Evolutionary conservation across 1,284 basidiomycete genomes (phyloP).

Genomic region (Fomitopsis betulina): DNA sequence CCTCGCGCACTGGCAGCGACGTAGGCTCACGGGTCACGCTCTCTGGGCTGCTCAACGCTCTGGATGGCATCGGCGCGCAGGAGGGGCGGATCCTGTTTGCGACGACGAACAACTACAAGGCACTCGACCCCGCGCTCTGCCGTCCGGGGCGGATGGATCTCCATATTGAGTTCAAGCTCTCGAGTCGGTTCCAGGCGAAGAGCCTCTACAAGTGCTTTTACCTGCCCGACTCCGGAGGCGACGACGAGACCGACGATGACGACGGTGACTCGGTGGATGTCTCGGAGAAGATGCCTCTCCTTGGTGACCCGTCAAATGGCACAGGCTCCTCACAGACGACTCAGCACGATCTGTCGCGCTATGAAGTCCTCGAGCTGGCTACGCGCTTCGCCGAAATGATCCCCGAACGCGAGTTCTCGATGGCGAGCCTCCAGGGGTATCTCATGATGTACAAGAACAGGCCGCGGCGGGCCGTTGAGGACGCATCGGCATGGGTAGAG

Average conservation of each 20-base stretch:
- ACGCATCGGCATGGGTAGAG: slow-evolving; percentile 24
- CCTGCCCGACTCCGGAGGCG: slow-evolving; percentile 32
- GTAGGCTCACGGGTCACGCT: slow-evolving; percentile 46
- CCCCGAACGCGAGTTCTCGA: slow-evolving; percentile 62
- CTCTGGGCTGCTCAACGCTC: slow-evolving; percentile 68
- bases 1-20: slow-evolving; percentile 3
- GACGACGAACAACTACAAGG: slow-evolving; percentile 67
- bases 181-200: slow-evolving; percentile 60
- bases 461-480: slow-evolving; percentile 51
- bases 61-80: slow-evolving; percentile 72
- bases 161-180: slow-evolving; percentile 69
- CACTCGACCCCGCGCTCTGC: slow-evolving; percentile 67
- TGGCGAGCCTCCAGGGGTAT: slow-evolving; percentile 74
- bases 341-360: slow-evolving; percentile 20
- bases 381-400: slow-evolving; percentile 50
- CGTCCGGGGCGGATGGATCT: slow-evolving; percentile 79
- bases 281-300: neutral
- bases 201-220: slow-evolving; percentile 68
- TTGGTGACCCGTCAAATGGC: neutral
- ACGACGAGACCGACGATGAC: neutral
- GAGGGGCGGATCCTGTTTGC: slow-evolving; percentile 76
- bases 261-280: neutral
- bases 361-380: slow-evolving; percentile 36
- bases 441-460: slow-evolving; percentile 66
- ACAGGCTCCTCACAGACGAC: slow-evolving; percentile 16